Evolutionary conservation across 495 filamentous ascomycete genomes (phyloP), one percentile per base, ranked within the genome.

Genomic region (Podospora bellae-mahoneyi): DNA sequence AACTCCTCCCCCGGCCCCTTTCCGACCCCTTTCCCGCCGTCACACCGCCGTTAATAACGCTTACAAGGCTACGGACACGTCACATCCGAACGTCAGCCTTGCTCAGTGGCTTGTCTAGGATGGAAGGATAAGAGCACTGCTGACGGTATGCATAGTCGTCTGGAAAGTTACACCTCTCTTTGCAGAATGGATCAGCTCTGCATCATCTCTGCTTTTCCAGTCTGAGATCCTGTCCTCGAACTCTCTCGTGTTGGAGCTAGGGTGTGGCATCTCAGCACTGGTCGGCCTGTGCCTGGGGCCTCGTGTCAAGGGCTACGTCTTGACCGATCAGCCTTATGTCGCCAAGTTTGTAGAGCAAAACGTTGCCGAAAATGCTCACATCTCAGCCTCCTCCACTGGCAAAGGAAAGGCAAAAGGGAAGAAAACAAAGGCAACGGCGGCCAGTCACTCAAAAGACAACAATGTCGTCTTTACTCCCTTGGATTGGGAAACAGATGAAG

Each of bases 141-240:
- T 57, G 57, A 23, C 23, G n/a, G 64, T 63, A 23, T 53, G 63
- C 55, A 66, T 65, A 91, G 92, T 94, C 20, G 81, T 96, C 18
- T 99, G 95, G 95, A 95, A 92, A 81, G 90, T 97, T 73, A 96
- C 93, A 3, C 93, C 95, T 23, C 80, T 86, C 64, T 88, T 98
- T 75, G 91, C 95, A 15, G 83, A 88, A 74, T 99, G 93, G 93
- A 80, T 97, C 48, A 81, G 85, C 28, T 81, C 83, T 13, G 72
- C 81, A 4, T 18, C 23, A 20, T 61, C 59, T 32, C 23, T 28
- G 3, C 85, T 97, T 56, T 91, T 89, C 80, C 73, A 76, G 2
- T 70, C 82, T 65, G 77, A 77, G n/a, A 64, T 90, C 56, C 81
- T 95, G 19, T 76, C 80, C 48, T 60, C 80, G 1, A 72, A 80